Evolutionary conservation across 805 yeast genomes (phyloP).

Genomic region (Pichia insulana): DNA sequence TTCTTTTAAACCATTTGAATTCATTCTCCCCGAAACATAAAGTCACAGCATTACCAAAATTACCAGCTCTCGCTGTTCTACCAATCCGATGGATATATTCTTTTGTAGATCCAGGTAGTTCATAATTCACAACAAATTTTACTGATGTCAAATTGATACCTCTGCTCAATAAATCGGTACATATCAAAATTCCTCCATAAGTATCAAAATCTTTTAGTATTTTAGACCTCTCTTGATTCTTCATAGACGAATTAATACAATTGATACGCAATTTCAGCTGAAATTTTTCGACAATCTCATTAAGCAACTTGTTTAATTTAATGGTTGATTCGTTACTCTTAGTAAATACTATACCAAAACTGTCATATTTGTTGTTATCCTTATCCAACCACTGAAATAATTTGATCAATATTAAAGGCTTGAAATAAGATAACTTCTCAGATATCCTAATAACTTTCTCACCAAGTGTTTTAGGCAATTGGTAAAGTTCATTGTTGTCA

Average conservation of each 20-base stretch:
- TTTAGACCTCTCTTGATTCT: slow-evolving; percentile 43
- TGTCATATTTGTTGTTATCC: slow-evolving; percentile 21
- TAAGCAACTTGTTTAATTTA: slow-evolving; percentile 59
- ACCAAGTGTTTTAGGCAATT: slow-evolving; percentile 45
- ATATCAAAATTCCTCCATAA: slow-evolving; percentile 45
- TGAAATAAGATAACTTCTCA: slow-evolving; percentile 33
- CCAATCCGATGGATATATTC: slow-evolving; percentile 96
- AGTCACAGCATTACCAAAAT: slow-evolving; percentile 65
- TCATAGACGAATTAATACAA: slow-evolving; percentile 53
- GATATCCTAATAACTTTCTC: slow-evolving; percentile 24
- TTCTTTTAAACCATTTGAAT: slow-evolving; percentile 47
- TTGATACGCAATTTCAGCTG: slow-evolving; percentile 23
- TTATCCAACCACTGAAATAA: slow-evolving; percentile 33
- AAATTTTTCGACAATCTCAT: slow-evolving; percentile 27
- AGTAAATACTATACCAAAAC: slow-evolving; percentile 51
- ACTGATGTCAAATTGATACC: slow-evolving; percentile 78
- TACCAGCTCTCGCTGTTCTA: slow-evolving; percentile 92
- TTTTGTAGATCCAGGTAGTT: slow-evolving; percentile 76
- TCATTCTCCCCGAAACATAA: slow-evolving; percentile 76
- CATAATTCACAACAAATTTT: slow-evolving; percentile 78
- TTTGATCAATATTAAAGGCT: slow-evolving; percentile 66
- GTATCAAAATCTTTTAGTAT: slow-evolving; percentile 51
- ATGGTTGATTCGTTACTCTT: slow-evolving; percentile 81
- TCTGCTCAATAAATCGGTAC: slow-evolving; percentile 92
- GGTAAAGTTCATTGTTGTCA: slow-evolving; percentile 45